Evolutionary conservation across 2,329 filamentous ascomycete genomes (phyloP).

Genomic region (Diatrype stigma): DNA sequence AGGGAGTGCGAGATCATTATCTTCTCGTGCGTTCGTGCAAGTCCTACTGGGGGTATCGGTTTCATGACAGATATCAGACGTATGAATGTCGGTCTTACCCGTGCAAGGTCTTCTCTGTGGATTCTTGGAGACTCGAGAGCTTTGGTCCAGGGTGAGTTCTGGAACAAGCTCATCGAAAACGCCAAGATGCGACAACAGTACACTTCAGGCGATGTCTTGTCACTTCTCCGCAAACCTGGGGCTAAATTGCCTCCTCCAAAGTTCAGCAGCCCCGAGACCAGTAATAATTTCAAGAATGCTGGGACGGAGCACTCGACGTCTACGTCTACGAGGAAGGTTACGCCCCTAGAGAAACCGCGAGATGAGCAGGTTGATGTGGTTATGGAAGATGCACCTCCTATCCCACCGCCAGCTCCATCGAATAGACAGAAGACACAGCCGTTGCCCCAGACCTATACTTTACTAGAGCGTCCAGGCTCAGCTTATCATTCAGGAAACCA

Average conservation of each 20-base stretch:
- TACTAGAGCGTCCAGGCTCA: conserved; percentile 17
- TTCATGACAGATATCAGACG: conserved; percentile 97
- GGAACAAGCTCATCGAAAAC: conserved; percentile 81
- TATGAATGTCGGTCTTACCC: conserved; percentile 98
- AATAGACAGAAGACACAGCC: conserved; percentile 20
- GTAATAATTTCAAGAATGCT: conserved; percentile 3
- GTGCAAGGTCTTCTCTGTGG: conserved; percentile 95
- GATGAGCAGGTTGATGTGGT: conserved; percentile 16
- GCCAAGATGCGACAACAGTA: conserved; percentile 71
- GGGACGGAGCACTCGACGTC: background rate
- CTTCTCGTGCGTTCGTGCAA: conserved; percentile 95
- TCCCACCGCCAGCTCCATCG: conserved; percentile 6
- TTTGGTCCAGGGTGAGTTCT: conserved; percentile 82
- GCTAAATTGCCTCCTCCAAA: conserved; percentile 26
- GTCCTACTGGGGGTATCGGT: conserved; percentile 88
- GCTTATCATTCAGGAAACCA: conserved; percentile 3
- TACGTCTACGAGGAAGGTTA: background rate
- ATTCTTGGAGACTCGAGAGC: conserved; percentile 90
- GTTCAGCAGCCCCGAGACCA: conserved; percentile 5
- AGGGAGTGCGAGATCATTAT: conserved; percentile 98
- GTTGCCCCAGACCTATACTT: conserved; percentile 22
- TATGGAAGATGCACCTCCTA: conserved; percentile 23
- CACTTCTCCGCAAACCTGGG: conserved; percentile 43
- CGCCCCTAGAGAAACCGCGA: background rate
- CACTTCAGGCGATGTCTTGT: conserved; percentile 60